A percentile compares a stretch with the other conserved stretches of the same genome.
phyloP scores from a whole-genome alignment of 768 basidiomycete species.

The Gloeopeniophorella convolvens region DNA sequence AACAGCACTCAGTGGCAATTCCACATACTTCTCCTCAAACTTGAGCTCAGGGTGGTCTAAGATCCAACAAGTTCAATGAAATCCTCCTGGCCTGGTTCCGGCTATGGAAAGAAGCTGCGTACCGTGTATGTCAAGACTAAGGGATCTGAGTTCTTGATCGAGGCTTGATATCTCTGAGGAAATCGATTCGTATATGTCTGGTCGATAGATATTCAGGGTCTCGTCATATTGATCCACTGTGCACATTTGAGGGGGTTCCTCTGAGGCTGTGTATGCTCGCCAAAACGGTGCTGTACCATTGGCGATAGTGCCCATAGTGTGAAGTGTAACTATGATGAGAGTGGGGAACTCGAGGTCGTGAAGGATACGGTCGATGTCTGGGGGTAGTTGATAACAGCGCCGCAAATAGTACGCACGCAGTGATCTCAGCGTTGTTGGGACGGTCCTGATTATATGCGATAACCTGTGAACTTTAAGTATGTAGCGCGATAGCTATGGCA shows the following conservation, averaged over 20 bases:
- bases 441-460: too few species aligned
- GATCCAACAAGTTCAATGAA: not conserved
- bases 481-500: too few species aligned
- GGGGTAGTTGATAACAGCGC: too few species aligned
- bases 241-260: conserved; percentile 7
- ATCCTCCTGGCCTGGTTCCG: not conserved
- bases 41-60: conserved; percentile 64
- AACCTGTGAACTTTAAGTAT: too few species aligned
- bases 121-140: conserved; percentile 75
- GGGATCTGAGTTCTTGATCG: conserved; percentile 45
- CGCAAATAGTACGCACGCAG: too few species aligned
- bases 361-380: too few species aligned
- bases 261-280: conserved; percentile 7
- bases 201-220: conserved; percentile 11
- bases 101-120: too few species aligned
- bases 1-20: not conserved
- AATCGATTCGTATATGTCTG: conserved; percentile 19
- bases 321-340: too few species aligned
- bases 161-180: conserved; percentile 47
- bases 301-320: not conserved
- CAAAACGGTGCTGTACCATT: conserved; percentile 12
- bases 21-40: conserved; percentile 56
- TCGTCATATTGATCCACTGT: conserved; percentile 13
- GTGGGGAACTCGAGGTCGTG: too few species aligned
- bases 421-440: too few species aligned